These are phyloP conservation scores for Neoboletus subvelutipes DNA, from an alignment of 768 basidiomycete species.

Conservation along the genomic window DNA sequence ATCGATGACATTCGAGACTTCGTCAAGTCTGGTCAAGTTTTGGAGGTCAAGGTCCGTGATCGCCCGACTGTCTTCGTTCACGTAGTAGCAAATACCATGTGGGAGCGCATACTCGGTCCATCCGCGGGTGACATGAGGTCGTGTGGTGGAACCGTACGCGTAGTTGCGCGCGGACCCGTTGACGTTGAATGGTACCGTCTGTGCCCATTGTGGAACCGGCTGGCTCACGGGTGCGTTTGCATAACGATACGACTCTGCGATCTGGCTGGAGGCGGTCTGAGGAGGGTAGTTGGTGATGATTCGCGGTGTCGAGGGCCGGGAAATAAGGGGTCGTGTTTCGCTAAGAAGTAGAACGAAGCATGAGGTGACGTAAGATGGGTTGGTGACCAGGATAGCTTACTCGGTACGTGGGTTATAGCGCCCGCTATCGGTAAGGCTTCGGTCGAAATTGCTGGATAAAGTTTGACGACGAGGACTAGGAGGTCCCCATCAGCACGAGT, in stretches of 20 bases:
- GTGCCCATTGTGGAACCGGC: slow-evolving; percentile 31
- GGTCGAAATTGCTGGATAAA: slow-evolving; percentile 19
- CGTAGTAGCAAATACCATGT: slow-evolving; percentile 68
- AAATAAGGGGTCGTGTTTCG: slow-evolving; percentile 55
- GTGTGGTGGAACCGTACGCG: slow-evolving; percentile 26
- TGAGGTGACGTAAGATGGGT: neutral
- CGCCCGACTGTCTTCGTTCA: slow-evolving; percentile 57
- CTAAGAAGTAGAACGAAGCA: slow-evolving; percentile 28
- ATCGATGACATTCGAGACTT: no score
- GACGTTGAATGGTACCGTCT: slow-evolving; percentile 22
- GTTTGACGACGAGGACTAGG: slow-evolving; percentile 18
- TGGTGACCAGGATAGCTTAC: slow-evolving; percentile 19
- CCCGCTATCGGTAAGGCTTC: slow-evolving; percentile 14
- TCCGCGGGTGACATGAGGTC: slow-evolving; percentile 43
- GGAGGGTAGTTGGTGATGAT: slow-evolving; percentile 25
- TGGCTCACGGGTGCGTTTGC: slow-evolving; percentile 23
- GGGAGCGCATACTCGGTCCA: slow-evolving; percentile 80
- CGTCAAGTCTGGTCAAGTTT: slow-evolving; percentile 47
- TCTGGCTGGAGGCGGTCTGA: slow-evolving; percentile 21
- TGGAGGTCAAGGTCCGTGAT: slow-evolving; percentile 75
- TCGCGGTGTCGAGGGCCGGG: slow-evolving; percentile 32
- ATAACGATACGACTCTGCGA: slow-evolving; percentile 26
- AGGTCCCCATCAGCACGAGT: neutral
- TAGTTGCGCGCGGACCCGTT: slow-evolving; percentile 33
- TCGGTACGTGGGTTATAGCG: slow-evolving; percentile 19